Base-by-base conservation (phyloP, 2,329 filamentous ascomycete species). In the Pseudogymnoascus sp. region DNA sequence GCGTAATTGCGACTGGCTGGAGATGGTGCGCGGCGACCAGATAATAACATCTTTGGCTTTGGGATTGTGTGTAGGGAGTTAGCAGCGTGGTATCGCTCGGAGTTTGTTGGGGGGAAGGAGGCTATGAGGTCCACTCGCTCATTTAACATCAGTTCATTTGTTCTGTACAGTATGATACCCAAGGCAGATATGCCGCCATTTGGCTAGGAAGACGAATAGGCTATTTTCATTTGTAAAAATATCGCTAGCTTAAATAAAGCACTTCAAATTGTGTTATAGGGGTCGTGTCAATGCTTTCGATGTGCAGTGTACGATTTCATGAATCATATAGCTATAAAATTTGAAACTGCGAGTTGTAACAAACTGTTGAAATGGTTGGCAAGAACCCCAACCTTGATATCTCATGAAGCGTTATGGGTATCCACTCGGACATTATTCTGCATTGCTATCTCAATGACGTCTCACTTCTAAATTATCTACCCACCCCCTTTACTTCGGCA, bases 401-500 rank as follows among this genome's bases (percentile, higher is more conserved):
- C 4, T 31, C n/a, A 31, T 31, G 25, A 31, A 31, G 45, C 25
- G 8, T 52, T 31, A 52, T 52, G 45, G 45, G 45, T 52, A 52
- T 52, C 25, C 25, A 31, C 23, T 49, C 23, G n/a, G 45, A 52
- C 45, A 52, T 52, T 59, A 59, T 38, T 35, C 55, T 59, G 18
- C 55, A 59, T 40, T 59, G 33, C 55, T 40, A 59, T 59, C 31
- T 37, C 55, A 59, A 59, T 59, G 33, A 40, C 55, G 8, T 28
- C 55, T 59, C 55, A 40, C 55, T 40, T 37, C 37, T 52, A 52
- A 52, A 59, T 40, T 37, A 40, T 45, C 33, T 41, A 61, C 21
- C 38, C 55, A 9, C 18, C 14, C 49, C 67, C 69, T 70, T 21
- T 52, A 52, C 25, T 52, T 52, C 18, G 76, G 75, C 18, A 78